Percentiles rank a stretch among this genome's conserved stretches.
These are phyloP conservation scores for Piloderma croceum DNA, from an alignment of 768 basidiomycete genomes.

Conservation along the genomic window DNA sequence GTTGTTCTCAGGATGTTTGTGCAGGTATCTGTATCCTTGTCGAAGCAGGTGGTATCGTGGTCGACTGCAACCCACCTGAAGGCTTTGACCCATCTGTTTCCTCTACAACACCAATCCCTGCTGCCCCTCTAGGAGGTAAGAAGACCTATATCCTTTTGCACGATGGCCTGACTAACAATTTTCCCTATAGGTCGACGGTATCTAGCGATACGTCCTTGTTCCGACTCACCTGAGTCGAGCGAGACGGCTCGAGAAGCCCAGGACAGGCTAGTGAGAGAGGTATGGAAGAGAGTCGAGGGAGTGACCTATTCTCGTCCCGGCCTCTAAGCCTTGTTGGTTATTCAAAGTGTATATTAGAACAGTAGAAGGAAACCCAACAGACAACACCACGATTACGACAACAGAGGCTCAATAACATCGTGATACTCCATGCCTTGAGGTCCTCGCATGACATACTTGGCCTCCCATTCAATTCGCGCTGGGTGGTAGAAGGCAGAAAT, in stretches of 20 bases:
- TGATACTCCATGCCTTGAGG: too few relatives aligned
- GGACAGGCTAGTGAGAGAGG: constrained; percentile 18
- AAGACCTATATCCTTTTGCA: not conserved
- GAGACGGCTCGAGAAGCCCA: constrained; percentile 16
- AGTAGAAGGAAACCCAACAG: too few relatives aligned
- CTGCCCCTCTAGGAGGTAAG: constrained; percentile 18
- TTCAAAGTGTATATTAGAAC: too few relatives aligned
- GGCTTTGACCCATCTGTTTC: too few relatives aligned
- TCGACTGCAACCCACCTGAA: constrained; percentile 19
- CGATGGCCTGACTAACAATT: not conserved
- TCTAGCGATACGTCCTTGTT: constrained; percentile 20
- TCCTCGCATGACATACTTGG: too few relatives aligned
- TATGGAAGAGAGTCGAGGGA: constrained; percentile 22
- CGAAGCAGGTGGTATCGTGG: constrained; percentile 22
- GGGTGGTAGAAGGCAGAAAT: too few relatives aligned
- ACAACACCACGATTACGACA: too few relatives aligned
- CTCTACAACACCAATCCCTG: constrained; percentile 16
- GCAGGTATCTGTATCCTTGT: constrained; percentile 20
- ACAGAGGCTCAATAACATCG: too few relatives aligned
- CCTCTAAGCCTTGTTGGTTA: too few relatives aligned
- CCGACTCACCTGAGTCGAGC: constrained; percentile 13
- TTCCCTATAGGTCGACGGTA: constrained; percentile 8
- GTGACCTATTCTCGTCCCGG: constrained; percentile 18
- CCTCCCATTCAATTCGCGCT: too few relatives aligned
- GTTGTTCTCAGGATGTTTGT: constrained; percentile 17